Evolutionary conservation across 163 green algal species (phyloP), one percentile per base, ranked within the genome.

Genomic region (Scenedesmus sp.): DNA sequence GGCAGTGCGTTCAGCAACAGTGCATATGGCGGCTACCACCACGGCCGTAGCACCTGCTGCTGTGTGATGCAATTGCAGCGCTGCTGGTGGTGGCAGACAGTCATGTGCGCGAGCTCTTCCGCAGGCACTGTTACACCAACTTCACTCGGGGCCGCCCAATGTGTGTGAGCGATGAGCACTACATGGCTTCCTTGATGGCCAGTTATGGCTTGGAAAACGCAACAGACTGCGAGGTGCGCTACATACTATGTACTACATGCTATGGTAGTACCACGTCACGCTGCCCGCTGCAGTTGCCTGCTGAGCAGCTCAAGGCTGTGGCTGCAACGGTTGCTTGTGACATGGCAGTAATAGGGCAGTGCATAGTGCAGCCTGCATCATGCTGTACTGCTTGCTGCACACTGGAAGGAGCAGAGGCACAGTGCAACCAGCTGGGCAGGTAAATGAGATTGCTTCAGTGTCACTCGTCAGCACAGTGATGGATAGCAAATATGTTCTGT

Each of bases 91-190:
- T 84, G 34, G 46, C 34, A 23, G 77, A 84, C 77, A 84, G 77
- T 34, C 77, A 84, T 13, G 77, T 84, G 10, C 77, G 77, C 23
- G 77, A 84, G 77, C 34, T 57, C 13, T 84, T 84, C 46, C 34
- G 15, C 46, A 56, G 77, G 34, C 46, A 60, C 46, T 84, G 77
- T 13, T 84, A 84, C 77, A 60, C 77, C 7, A 84, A 84, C 77
- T 57, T 84, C 26, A 84, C 77, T 1, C n/a, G 1, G 7, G 5
- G 77, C 9, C 46, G 46, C 7, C 46, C 34, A 15, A 84, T 57
- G 77, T 98, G 96, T 88, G 88, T 96, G 15, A 90, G 82, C 18
- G 96, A 98, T 84, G 96, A 98, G 94, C 96, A 98, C 93, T 98
- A 98, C 94, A 90, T 98, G 74, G 91, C 96, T 26, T 97, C 96